Percentiles rank a stretch among this genome's conserved stretches.
Evolutionary conservation across 2,329 filamentous ascomycete genomes (phyloP).

Genomic region (Pseudogymnoascus sp.): DNA sequence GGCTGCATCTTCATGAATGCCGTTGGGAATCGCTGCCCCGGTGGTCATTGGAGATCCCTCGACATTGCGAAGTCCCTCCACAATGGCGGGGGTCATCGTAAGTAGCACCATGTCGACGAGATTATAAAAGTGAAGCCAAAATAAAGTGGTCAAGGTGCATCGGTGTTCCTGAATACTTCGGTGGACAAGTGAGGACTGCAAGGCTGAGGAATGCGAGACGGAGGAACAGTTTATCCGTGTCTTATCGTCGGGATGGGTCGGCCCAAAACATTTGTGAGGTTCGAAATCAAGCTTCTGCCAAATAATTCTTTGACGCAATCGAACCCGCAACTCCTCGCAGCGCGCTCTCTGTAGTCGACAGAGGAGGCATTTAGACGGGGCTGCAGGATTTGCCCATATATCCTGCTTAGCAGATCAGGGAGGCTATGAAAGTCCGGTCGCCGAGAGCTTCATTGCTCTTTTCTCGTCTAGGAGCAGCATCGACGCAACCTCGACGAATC

Average conservation of each 20-base stretch:
- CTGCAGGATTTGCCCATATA: constrained; percentile 4
- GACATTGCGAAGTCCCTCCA: constrained; percentile 47
- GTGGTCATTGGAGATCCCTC: constrained; percentile 16
- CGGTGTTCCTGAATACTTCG: neutral
- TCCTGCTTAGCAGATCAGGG: constrained; percentile 13
- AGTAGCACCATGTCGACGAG: constrained; percentile 58
- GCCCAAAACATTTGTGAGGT: constrained; percentile 10
- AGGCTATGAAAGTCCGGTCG: constrained; percentile 46
- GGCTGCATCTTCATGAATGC: constrained; percentile 10
- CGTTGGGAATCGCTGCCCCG: neutral
- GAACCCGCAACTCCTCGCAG: constrained; percentile 1
- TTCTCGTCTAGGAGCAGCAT: constrained; percentile 28
- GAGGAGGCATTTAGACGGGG: constrained; percentile 5
- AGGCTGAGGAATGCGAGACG: constrained; percentile 8
- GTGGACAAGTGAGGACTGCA: neutral
- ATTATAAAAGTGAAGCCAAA: neutral
- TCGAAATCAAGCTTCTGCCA: constrained; percentile 7
- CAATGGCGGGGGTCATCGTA: constrained; percentile 63
- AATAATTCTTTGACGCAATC: neutral
- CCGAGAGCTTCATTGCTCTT: constrained; percentile 41
- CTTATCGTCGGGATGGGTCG: constrained; percentile 6
- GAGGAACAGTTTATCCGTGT: constrained; percentile 8
- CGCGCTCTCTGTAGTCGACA: neutral
- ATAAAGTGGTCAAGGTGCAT: neutral
- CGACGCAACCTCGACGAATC: constrained; percentile 30